Evolutionary conservation across 2,329 filamentous ascomycete species (phyloP), one percentile per base, ranked within the genome.

Genomic region (Xylariomycetidae sp.): DNA sequence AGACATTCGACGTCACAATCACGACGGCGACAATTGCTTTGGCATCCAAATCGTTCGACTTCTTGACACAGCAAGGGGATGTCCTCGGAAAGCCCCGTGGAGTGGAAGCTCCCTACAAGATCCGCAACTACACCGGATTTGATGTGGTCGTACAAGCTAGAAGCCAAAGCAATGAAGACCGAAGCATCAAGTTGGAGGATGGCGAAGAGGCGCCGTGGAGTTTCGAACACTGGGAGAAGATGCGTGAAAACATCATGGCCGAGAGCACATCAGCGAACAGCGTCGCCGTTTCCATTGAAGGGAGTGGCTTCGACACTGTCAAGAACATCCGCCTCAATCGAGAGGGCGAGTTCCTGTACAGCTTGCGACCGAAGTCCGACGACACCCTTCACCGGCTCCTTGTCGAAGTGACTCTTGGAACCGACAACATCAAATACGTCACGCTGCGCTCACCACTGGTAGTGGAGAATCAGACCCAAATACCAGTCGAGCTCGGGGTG

Each of bases 381-480:
- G 75, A 84, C 38, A 73, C 95, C 3, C 72, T 90, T 43, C 93
- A 98, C 57, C 83, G 89, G 15, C 74, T 98, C 13, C 77, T 96
- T 16, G 89, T 96, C 0, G 92, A 98, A 37, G 83, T 98, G 33
- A 86, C 77, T 33, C 72, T 98, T 16, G 92, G 88, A n/a, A 66
- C 77, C 1, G 90, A 98, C 65, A 96, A 96, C 51, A 85, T 98
- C 63, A 98, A 98, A 65, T 93, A 94, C 56, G 93, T 98, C 52
- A 98, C 89, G 2, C 80, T 98, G 52, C 78, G 92, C 17, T 96
- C 90, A 13, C 92, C 92, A 1, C 66, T 98, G 2, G 64, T 95
- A 1, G 79, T 98, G 6, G 92, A 98, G 56, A 98, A 98, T 59
- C 85, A 92, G 43, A 98, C 92, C 0, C 87, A 98, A 54, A 95